phyloP scores from a whole-genome alignment of 2,329 filamentous ascomycete species.

The Scedosporium minutisporum region DNA sequence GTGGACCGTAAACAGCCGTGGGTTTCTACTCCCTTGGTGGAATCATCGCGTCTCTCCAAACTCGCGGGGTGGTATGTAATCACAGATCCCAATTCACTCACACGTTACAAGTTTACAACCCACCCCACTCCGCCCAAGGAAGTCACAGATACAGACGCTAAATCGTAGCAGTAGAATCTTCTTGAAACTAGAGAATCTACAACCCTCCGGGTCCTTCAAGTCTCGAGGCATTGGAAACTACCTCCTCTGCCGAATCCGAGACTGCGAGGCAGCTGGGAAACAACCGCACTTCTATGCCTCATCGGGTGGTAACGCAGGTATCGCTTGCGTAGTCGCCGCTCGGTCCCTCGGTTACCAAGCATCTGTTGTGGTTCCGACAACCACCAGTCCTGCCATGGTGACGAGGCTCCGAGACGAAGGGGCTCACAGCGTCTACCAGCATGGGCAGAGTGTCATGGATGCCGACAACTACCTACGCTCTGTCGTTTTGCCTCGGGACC shows the following conservation, averaged over 20 bases:
- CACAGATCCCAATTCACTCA: neutral
- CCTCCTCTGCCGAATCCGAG: constrained; percentile 36
- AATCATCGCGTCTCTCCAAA: constrained; percentile 1
- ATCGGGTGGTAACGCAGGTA: constrained; percentile 74
- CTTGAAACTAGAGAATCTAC: constrained; percentile 77
- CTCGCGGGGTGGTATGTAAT: neutral
- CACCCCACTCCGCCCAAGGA: constrained; percentile 11
- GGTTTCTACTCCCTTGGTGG: constrained; percentile 3
- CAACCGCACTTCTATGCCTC: constrained; percentile 64
- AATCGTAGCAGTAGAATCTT: constrained; percentile 55
- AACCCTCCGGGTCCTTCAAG: constrained; percentile 82
- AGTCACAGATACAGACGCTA: constrained; percentile 2
- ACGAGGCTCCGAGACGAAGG: constrained; percentile 58
- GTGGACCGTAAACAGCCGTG: neutral
- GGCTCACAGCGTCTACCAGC: constrained; percentile 50
- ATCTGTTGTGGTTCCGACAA: constrained; percentile 65
- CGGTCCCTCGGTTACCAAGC: constrained; percentile 53
- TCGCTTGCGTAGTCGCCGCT: constrained; percentile 70
- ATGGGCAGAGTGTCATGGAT: constrained; percentile 57
- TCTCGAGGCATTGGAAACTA: constrained; percentile 67
- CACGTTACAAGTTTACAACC: neutral
- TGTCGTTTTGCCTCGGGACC: constrained; percentile 41
- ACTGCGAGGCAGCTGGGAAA: constrained; percentile 14
- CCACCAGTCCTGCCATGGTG: constrained; percentile 60
- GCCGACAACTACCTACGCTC: constrained; percentile 54